phyloP scores from a whole-genome alignment of 2,329 filamentous ascomycete species.

The Scytalidium lignicola region DNA sequence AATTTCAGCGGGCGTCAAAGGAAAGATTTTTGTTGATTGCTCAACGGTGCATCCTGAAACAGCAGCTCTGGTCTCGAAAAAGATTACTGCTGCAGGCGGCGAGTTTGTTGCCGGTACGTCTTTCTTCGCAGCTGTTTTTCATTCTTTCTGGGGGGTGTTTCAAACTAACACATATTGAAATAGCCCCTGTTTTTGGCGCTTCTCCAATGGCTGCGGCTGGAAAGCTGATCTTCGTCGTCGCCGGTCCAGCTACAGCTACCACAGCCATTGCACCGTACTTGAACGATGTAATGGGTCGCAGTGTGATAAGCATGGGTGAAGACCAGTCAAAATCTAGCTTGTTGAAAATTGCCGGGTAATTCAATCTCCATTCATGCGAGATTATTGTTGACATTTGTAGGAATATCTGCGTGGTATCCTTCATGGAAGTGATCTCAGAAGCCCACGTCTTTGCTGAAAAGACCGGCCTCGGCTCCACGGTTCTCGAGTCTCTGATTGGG shows the following conservation, averaged over 20 bases:
- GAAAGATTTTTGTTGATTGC: slow-evolving; percentile 81
- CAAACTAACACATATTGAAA: too few relatives aligned
- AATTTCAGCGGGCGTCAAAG: slow-evolving; percentile 30
- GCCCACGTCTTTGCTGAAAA: slow-evolving; percentile 41
- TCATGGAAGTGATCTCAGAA: too few relatives aligned
- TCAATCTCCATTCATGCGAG: too few relatives aligned
- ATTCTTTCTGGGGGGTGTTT: too few relatives aligned
- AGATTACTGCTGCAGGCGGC: slow-evolving; percentile 53
- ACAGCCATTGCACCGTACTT: slow-evolving; percentile 34
- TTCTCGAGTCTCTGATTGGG: slow-evolving; percentile 36
- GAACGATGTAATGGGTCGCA: slow-evolving; percentile 39
- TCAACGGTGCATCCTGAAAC: slow-evolving; percentile 85
- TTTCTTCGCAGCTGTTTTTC: too few relatives aligned
- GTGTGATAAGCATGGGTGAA: too few relatives aligned
- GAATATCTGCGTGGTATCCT: too few relatives aligned
- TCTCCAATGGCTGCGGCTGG: slow-evolving; percentile 37
- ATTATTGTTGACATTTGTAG: too few relatives aligned
- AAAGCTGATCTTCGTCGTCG: slow-evolving; percentile 39
- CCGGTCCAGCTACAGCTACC: slow-evolving; percentile 30
- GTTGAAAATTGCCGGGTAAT: too few relatives aligned
- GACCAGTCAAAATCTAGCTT: too few relatives aligned
- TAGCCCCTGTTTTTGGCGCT: slow-evolving; percentile 40
- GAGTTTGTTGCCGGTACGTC: slow-evolving; percentile 71
- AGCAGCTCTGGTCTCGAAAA: slow-evolving; percentile 59
- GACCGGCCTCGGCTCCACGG: slow-evolving; percentile 35